Conservation (phyloP, 73 alveolate genomes). For the Tetrahymena malaccensis region DNA sequence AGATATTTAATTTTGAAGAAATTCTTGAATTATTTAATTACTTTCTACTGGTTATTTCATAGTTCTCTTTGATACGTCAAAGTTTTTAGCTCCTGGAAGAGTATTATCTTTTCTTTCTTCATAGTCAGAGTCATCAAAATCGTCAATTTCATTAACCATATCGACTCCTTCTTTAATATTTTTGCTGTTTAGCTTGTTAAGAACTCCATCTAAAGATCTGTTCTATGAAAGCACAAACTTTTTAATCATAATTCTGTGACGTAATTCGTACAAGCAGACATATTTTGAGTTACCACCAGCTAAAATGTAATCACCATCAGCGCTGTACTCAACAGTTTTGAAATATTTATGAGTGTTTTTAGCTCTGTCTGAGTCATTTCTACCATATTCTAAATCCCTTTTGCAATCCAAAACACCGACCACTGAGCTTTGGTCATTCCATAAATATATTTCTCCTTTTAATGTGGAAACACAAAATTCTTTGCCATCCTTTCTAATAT, state of each 20-base stretch:
- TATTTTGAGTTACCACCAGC: slow-evolving; percentile 94
- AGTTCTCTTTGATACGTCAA: slow-evolving; percentile 35
- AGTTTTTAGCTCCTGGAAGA: slow-evolving; percentile 80
- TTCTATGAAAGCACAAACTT: slow-evolving; percentile 78
- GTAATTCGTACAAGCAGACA: slow-evolving; percentile 84
- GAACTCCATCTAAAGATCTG: slow-evolving; percentile 83
- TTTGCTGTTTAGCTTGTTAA: slow-evolving; percentile 68
- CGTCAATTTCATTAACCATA: slow-evolving; percentile 63
- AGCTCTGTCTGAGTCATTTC: slow-evolving; percentile 75
- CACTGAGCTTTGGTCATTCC: slow-evolving; percentile 77
- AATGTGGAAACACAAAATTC: slow-evolving; percentile 78
- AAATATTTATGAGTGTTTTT: slow-evolving; percentile 72
- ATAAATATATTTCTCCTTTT: slow-evolving; percentile 78
- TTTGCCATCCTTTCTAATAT: slow-evolving; percentile 58
- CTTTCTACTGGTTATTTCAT: slow-evolving; percentile 8
- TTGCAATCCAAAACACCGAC: slow-evolving; percentile 74
- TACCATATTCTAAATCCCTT: slow-evolving; percentile 88
- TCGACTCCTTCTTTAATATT: slow-evolving; percentile 59
- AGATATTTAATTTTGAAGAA: too few relatives aligned
- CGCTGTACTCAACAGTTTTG: slow-evolving; percentile 66
- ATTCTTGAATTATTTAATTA: neutral
- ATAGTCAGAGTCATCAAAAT: slow-evolving; percentile 55
- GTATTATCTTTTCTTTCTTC: slow-evolving; percentile 49
- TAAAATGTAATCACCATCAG: slow-evolving; percentile 75
- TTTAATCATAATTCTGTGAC: slow-evolving; percentile 73